phyloP scores from a whole-genome alignment of 495 filamentous ascomycete species.

The Massariosphaeria phaeospora region DNA sequence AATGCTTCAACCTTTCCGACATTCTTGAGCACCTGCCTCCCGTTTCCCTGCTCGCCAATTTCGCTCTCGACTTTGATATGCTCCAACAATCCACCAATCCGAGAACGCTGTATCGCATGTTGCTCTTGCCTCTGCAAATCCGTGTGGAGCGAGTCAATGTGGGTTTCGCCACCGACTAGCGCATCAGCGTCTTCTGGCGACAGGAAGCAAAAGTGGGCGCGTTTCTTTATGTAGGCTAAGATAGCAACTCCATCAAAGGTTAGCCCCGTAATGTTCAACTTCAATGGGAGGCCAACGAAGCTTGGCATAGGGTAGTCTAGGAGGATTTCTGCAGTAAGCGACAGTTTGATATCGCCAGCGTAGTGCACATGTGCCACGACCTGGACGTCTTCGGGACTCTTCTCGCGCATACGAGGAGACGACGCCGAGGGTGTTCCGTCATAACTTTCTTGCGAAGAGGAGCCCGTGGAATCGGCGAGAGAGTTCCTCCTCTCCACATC shows the following conservation, averaged over 20 bases:
- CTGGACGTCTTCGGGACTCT: constrained; percentile 62
- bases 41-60: constrained; percentile 84
- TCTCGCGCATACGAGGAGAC: constrained; percentile 34
- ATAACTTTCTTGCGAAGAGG: constrained; percentile 13
- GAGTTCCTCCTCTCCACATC: constrained; percentile 13
- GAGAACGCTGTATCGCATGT: constrained; percentile 39
- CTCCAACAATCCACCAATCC: constrained; percentile 70
- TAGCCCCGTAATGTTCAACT: constrained; percentile 86
- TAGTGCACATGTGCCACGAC: constrained; percentile 86
- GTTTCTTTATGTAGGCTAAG: constrained; percentile 77
- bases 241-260: constrained; percentile 93
- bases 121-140: constrained; percentile 7
- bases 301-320: constrained; percentile 97
- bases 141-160: constrained; percentile 47
- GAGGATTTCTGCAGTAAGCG: constrained; percentile 86
- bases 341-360: constrained; percentile 74
- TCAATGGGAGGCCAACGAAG: constrained; percentile 88
- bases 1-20: constrained; percentile 98
- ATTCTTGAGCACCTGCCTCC: constrained; percentile 93
- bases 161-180: constrained; percentile 37
- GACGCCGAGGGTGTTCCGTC: constrained; percentile 30
- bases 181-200: constrained; percentile 79
- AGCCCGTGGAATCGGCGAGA: constrained; percentile 11
- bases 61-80: constrained; percentile 96
- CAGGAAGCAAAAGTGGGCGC: constrained; percentile 86